Evolutionary conservation across 352 stramenopile genomes (phyloP), one percentile per base, ranked within the genome.

Genomic region (Blastocystis sp.): DNA sequence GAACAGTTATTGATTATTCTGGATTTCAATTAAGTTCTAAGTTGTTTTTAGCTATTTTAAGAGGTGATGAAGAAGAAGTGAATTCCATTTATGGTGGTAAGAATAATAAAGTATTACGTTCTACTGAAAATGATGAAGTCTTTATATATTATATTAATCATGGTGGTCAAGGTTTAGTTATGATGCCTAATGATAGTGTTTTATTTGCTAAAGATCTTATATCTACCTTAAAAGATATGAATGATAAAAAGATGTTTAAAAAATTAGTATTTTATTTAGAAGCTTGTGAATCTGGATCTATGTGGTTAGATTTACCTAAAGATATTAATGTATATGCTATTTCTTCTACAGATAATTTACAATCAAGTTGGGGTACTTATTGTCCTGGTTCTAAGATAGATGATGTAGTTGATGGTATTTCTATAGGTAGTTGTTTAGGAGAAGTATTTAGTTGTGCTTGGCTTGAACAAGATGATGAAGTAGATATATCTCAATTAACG

Each of bases 121-220:
- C 77, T 65, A 80, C 75, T 0, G 27, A 55, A 1, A 57, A 80
- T 1, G 81, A 90, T 58, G 72, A 79, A 32, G 79, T 90, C 19
- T 90, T 88, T 62, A 67, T 90, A 37, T 88, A 86, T 55, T 88
- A 86, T 68, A 72, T 86, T 30, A 79, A 90, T 57, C 81, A 90
- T 47, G 81, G 81, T 31, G 80, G 75, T 4, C 65, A 73, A 4
- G 79, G 79, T 2, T 76, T 84, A 41, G 59, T 90, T 0, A 74
- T 79, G 48, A 87, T 90, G 66, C 78, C 79, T 0, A 44, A 78
- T 19, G 79, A 76, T 37, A 69, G 82, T 43, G 68, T 47, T 21
- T 21, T 90, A n/a, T 74, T 73, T 10, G 70, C 78, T 21, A 67
- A 73, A 28, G 70, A 71, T 13, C 70, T 88, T 4, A 74, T 77